Percentiles rank a stretch among this genome's conserved stretches.
Evolutionary conservation across 768 basidiomycete species (phyloP).

Genomic region (Gyrodon lividus): DNA sequence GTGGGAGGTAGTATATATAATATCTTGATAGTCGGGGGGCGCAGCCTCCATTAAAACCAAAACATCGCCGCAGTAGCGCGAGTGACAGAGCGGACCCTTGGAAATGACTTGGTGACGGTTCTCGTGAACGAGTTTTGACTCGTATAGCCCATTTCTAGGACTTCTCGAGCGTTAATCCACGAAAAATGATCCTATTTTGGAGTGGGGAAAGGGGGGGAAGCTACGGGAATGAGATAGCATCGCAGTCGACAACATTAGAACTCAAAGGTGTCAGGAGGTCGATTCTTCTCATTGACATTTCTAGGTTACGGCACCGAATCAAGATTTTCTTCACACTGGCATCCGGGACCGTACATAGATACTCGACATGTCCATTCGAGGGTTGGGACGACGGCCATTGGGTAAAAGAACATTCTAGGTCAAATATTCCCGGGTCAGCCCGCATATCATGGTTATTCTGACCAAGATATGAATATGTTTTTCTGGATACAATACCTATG

Average conservation of each 20-base stretch:
- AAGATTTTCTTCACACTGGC: background rate
- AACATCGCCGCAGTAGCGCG: conserved; percentile 28
- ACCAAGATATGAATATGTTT: no score
- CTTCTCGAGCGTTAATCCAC: conserved; percentile 4
- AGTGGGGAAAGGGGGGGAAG: background rate
- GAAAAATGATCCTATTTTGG: conserved; percentile 20
- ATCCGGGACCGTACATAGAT: background rate
- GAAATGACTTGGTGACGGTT: conserved; percentile 12
- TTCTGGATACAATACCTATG: no score
- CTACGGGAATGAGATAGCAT: background rate
- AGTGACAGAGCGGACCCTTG: background rate
- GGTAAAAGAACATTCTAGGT: background rate
- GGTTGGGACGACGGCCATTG: background rate
- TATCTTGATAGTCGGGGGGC: conserved; percentile 24
- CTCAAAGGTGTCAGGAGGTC: background rate
- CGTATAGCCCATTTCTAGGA: conserved; percentile 13
- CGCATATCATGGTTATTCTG: no score
- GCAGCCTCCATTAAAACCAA: conserved; percentile 24
- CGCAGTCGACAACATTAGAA: background rate
- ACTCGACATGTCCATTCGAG: background rate
- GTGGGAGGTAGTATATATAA: conserved; percentile 7
- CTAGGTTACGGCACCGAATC: conserved; percentile 1
- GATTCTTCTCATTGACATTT: background rate
- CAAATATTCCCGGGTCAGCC: background rate
- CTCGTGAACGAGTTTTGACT: conserved; percentile 8